Evolutionary conservation across 306 rosid species (phyloP).

Genomic region (Quercus rubra): DNA sequence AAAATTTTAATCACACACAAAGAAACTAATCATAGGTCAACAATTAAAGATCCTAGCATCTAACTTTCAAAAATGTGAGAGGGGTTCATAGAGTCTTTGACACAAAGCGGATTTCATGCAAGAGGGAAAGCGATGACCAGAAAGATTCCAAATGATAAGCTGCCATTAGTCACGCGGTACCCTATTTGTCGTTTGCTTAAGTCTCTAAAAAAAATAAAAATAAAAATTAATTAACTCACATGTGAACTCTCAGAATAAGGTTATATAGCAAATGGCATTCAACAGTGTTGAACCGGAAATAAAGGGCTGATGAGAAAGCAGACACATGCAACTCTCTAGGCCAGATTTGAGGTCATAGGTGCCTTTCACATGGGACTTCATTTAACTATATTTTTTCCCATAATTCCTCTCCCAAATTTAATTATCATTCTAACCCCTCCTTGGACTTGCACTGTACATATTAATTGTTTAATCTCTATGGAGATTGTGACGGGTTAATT

Average conservation of each 20-base stretch:
- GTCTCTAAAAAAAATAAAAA: neutral
- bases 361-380: slow-evolving; percentile 41
- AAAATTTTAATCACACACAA: neutral
- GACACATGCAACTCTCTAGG: neutral
- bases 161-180: slow-evolving; percentile 29
- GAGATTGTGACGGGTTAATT: slow-evolving; percentile 13
- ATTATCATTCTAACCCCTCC: neutral
- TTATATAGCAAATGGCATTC: neutral
- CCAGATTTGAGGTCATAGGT: slow-evolving; percentile 34
- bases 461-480: slow-evolving; percentile 8
- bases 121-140: slow-evolving; percentile 12
- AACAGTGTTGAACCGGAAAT: slow-evolving; percentile 26
- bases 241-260: slow-evolving; percentile 1
- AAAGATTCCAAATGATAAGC: slow-evolving; percentile 37
- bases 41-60: neutral
- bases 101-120: neutral
- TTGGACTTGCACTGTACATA: slow-evolving; percentile 29
- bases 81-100: neutral
- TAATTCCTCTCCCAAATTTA: neutral
- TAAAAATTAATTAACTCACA: slow-evolving; percentile 21
- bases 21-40: neutral
- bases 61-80: neutral
- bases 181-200: slow-evolving; percentile 38
- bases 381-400: neutral
- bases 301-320: slow-evolving; percentile 15